These are phyloP conservation scores for Oryza rufipogon DNA, from an alignment of 176 grass and related monocot genomes.

Conservation along the genomic window DNA sequence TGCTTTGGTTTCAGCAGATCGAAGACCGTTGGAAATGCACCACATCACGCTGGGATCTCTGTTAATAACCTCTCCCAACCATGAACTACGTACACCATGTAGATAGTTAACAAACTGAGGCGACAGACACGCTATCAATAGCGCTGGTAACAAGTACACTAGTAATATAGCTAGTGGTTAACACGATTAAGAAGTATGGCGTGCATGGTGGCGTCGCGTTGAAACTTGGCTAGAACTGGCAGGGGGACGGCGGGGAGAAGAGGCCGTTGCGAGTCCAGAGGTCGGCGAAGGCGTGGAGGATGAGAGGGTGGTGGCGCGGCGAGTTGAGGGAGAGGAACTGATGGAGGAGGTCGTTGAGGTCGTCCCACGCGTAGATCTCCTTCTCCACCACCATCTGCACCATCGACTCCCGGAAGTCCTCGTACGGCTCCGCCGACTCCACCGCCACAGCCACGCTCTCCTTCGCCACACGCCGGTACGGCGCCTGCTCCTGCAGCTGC, in stretches of 20 bases:
- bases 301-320: slow-evolving; percentile 84
- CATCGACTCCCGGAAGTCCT: slow-evolving; percentile 97
- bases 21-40: slow-evolving; percentile 10
- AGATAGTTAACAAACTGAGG: neutral
- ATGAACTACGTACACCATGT: neutral
- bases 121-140: neutral
- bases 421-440: slow-evolving; percentile 85
- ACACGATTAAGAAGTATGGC: neutral
- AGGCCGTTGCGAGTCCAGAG: slow-evolving; percentile 77
- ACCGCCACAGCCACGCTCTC: slow-evolving; percentile 94
- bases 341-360: slow-evolving; percentile 93
- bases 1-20: slow-evolving; percentile 4
- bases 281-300: slow-evolving; percentile 97
- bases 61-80: slow-evolving; percentile 37
- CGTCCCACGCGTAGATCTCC: slow-evolving; percentile 99
- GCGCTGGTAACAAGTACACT: neutral
- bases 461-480: slow-evolving; percentile 40
- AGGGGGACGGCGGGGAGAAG: slow-evolving; percentile 68
- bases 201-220: neutral
- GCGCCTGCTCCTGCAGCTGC: neutral
- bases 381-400: slow-evolving; percentile 99
- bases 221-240: slow-evolving; percentile 52
- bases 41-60: slow-evolving; percentile 34
- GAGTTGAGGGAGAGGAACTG: slow-evolving; percentile 97
- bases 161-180: slow-evolving; percentile 2